Evolutionary conservation across 768 basidiomycete species (phyloP), one percentile per base, ranked within the genome.

Genomic region (Strobilomyces echinocephalus): DNA sequence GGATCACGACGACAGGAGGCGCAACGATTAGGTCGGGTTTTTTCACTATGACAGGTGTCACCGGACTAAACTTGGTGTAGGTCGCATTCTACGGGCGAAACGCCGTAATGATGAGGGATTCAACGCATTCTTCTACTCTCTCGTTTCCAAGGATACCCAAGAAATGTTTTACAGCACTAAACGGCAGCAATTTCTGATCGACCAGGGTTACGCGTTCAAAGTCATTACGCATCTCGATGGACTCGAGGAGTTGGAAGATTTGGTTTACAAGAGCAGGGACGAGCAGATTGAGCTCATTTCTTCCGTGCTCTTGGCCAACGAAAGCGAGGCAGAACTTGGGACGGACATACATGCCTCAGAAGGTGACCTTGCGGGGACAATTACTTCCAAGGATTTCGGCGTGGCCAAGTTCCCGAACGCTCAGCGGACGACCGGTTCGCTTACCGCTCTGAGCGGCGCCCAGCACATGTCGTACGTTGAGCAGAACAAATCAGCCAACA

Each of bases 141-240:
- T 99, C 8, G 97, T 99, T 33, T 97, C 95, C 24, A 97, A 97
- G 71, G 95, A 97, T 73, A 99, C 95, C 5, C 93, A 97, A 65
- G 97, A 98, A 73, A 98, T 98, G 93, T 99, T 87, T 72, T 99
- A 97, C 78, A 95, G 91, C 68, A 95, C 97, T 4, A 99, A 99
- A 73, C 85, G 97, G 15, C 97, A 98, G 66, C 94, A 97, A 65
- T 99, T 99, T 74, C 75, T 99, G 60, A 95, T 99, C 64, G 97
- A 99, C 67, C 95, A 97, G 72, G 95, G 97, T 3, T 99, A 99
- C 72, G 90, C 95, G 7, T 99, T 99, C 83, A 98, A 98, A 72
- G 95, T 99, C 49, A 98, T 99, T 72, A 98, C 97, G 2, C 91
- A 95, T 62, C 82, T 99, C 16, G 94, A 98, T 58, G 97, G 97